Conservation (phyloP, 2,329 filamentous ascomycete species). For the Fusarium solani-melongenae region DNA sequence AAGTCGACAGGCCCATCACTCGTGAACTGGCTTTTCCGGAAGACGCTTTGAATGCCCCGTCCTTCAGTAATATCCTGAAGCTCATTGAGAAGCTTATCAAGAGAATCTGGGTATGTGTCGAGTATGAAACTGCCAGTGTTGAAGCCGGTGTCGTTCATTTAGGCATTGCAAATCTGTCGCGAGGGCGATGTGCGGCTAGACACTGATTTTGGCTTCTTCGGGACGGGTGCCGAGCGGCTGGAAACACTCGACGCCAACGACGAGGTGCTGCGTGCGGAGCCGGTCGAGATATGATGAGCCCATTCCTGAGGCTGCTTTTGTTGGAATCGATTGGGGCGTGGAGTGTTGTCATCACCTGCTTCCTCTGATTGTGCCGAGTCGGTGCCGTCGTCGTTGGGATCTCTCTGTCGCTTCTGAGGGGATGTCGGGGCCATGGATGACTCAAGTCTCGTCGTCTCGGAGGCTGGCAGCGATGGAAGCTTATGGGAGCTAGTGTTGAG, state of each 20-base stretch:
- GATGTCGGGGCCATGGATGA: neutral
- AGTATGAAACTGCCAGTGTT: slow-evolving; percentile 8
- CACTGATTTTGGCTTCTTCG: neutral
- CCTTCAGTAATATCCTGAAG: slow-evolving; percentile 1
- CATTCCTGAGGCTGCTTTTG: neutral
- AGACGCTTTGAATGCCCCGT: slow-evolving; percentile 13
- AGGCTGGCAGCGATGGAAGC: slow-evolving; percentile 4
- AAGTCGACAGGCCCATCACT: slow-evolving; percentile 10
- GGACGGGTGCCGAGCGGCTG: neutral
- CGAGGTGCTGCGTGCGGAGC: neutral
- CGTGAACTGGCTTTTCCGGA: slow-evolving; percentile 4
- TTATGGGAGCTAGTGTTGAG: neutral
- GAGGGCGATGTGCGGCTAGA: slow-evolving; percentile 10
- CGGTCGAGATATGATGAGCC: neutral
- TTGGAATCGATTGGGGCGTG: neutral
- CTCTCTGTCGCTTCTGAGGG: neutral
- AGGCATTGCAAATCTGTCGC: slow-evolving; percentile 10
- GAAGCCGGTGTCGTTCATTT: slow-evolving; percentile 14
- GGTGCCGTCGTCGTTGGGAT: neutral
- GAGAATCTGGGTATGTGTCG: slow-evolving; percentile 4
- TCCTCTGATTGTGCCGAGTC: neutral
- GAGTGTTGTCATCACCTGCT: slow-evolving; percentile 1
- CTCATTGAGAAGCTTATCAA: slow-evolving; percentile 3
- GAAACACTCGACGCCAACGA: slow-evolving; percentile 3
- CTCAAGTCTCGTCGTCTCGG: neutral